Conservation (phyloP, 2,329 filamentous ascomycete species). For the Dryadomyces sulphureus region DNA sequence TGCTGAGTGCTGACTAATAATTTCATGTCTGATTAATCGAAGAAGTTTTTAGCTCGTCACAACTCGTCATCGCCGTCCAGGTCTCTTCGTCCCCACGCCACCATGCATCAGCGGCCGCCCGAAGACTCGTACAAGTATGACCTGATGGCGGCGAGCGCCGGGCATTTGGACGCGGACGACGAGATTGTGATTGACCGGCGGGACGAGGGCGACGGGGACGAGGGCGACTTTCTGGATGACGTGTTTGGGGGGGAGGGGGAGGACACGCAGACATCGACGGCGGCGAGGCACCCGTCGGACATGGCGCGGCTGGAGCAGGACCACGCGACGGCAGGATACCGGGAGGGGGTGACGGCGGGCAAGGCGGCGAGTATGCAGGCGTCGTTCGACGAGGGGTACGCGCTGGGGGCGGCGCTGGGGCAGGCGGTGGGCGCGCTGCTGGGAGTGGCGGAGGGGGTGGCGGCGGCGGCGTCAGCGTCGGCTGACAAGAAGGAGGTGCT, state of each 20-base stretch:
- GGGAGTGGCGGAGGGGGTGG: slow-evolving; percentile 62
- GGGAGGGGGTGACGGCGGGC: slow-evolving; percentile 65
- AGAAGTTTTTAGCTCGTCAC: no score
- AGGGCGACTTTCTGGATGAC: slow-evolving; percentile 10
- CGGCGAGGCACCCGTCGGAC: slow-evolving; percentile 44
- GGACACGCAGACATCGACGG: neutral
- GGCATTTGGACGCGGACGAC: neutral
- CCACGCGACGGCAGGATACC: slow-evolving; percentile 76
- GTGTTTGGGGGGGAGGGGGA: no score
- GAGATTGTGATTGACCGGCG: neutral
- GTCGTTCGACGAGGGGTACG: slow-evolving; percentile 86
- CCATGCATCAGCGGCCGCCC: slow-evolving; percentile 11
- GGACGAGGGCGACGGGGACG: neutral
- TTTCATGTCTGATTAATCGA: no score
- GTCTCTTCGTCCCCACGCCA: no score
- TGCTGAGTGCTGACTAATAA: no score
- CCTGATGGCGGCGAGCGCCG: neutral
- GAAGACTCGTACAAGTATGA: slow-evolving; percentile 8
- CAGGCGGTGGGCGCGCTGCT: slow-evolving; percentile 58
- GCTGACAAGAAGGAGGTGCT: slow-evolving; percentile 18
- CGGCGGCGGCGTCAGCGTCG: neutral
- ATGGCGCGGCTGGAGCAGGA: slow-evolving; percentile 59
- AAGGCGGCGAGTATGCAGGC: slow-evolving; percentile 67
- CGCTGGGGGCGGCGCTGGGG: slow-evolving; percentile 69
- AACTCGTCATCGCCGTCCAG: no score